A percentile compares a stretch with the other conserved stretches of the same genome.
These are phyloP conservation scores for Fusarium piperis DNA, from an alignment of 2,329 filamentous ascomycete genomes.

Conservation along the genomic window DNA sequence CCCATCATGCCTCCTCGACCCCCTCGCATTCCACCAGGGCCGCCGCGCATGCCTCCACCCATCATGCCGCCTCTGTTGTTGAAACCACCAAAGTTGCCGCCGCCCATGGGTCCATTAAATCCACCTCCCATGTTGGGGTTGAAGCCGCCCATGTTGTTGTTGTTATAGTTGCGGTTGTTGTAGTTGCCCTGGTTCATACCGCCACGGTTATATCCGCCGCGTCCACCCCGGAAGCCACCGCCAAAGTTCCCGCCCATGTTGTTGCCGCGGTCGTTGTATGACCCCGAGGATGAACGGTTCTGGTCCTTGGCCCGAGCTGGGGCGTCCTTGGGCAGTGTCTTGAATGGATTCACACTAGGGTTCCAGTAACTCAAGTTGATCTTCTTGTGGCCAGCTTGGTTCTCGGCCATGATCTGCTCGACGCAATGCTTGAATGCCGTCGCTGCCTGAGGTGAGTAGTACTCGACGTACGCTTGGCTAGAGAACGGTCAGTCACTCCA, in stretches of 20 bases:
- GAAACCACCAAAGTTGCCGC: conserved; percentile 61
- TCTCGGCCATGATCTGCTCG: conserved; percentile 67
- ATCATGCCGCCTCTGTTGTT: conserved; percentile 59
- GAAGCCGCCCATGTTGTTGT: conserved; percentile 52
- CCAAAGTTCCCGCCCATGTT: conserved; percentile 57
- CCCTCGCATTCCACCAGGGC: conserved; percentile 59
- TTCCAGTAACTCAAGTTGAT: conserved; percentile 79
- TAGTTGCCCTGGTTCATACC: conserved; percentile 60
- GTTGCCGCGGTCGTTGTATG: conserved; percentile 59
- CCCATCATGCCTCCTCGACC: conserved; percentile 63
- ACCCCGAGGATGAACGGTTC: conserved; percentile 61
- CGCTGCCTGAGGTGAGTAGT: conserved; percentile 83
- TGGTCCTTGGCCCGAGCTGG: conserved; percentile 70
- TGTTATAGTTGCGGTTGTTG: conserved; percentile 56
- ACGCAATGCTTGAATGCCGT: conserved; percentile 86
- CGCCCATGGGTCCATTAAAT: conserved; percentile 62
- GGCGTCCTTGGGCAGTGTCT: conserved; percentile 88
- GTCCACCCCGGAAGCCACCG: conserved; percentile 63
- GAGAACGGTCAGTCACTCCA: conserved; percentile 10
- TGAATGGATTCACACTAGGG: conserved; percentile 85
- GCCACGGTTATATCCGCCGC: conserved; percentile 56
- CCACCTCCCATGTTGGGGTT: conserved; percentile 58
- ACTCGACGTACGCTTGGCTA: conserved; percentile 84
- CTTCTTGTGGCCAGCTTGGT: conserved; percentile 71
- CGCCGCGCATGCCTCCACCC: conserved; percentile 56